Base-by-base conservation (phyloP, 1,284 basidiomycete species). In the Pseudozyma pruni region DNA sequence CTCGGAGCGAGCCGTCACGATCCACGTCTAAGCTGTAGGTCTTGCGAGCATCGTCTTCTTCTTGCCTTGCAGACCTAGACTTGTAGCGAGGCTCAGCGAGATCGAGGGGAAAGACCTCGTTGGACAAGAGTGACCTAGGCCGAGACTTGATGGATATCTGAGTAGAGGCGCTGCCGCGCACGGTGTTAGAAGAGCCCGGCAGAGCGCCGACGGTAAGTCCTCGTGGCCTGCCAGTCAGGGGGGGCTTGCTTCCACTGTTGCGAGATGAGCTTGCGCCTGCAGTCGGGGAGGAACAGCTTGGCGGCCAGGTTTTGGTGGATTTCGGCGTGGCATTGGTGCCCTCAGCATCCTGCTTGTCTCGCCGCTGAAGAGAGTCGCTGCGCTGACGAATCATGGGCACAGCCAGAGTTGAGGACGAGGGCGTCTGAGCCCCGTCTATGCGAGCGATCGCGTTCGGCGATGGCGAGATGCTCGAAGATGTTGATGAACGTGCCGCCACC, bases 151-250 rank as follows among this genome's bases (percentile, higher is more conserved):
- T 38, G 1, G 51, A 16, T 8, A 48, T 31, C 19, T 43, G 54
- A 8, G 31, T n/a, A 6, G 62, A 45, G 8, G 41, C 50, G 32
- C 50, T 40, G 10, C 32, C 50, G 27, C 62, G 45, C 17, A 50
- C 31, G 2, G 55, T 33, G 11, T 27, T 33, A 5, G 55, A 37
- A 8, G 37, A 37, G 22, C 45, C 50, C 13, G 75, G 74, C 3
- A 77, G 61, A n/a, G 75, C 75, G 22, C 75, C 75, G n/a, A 77
- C 68, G 8, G 75, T 77, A 25, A 72, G 69, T 11, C 75, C 75
- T 56, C 75, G 33, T 4, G 75, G 74, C 25, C 75, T 53, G 17
- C 75, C 75, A 27, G 43, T 19, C n/a, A 31, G 13, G 9, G 53
- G n/a, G 9, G 29, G 7, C 20, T 33, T 56, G 41, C 27, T 47